Conservation (phyloP, 2,329 filamentous ascomycete species). For the Beauveria medogensis region DNA sequence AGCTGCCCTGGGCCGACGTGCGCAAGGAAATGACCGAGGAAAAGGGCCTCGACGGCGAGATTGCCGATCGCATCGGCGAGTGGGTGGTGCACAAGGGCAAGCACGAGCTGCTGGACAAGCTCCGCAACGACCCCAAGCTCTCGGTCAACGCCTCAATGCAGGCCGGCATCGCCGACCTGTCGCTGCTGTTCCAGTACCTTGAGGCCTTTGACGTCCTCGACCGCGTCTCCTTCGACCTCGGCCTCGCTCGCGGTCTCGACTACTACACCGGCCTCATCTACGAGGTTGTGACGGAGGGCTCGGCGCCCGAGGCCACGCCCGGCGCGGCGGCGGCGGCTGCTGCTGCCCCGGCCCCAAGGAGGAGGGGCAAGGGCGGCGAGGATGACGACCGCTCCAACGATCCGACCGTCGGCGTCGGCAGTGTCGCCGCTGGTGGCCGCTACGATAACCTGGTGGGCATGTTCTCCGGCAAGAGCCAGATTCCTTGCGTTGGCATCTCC, state of each 20-base stretch:
- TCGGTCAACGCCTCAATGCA: conserved; percentile 66
- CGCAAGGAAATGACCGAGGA: conserved; percentile 89
- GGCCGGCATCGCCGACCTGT: conserved; percentile 73
- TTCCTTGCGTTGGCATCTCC: conserved; percentile 61
- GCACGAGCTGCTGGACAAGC: conserved; percentile 62
- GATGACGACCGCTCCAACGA: conserved; percentile 65
- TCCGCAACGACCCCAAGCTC: conserved; percentile 61
- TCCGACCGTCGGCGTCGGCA: conserved; percentile 76
- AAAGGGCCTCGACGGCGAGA: conserved; percentile 67
- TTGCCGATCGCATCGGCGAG: conserved; percentile 81
- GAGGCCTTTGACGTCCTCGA: conserved; percentile 66
- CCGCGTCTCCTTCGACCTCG: conserved; percentile 80
- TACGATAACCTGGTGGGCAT: conserved; percentile 93
- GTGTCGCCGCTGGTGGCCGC: conserved; percentile 79
- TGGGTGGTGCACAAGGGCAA: conserved; percentile 74
- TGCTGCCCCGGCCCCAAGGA: conserved; percentile 35
- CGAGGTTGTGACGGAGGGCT: conserved; percentile 78
- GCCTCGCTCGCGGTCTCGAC: conserved; percentile 82
- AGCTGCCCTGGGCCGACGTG: conserved; percentile 83
- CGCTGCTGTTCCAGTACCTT: conserved; percentile 72
- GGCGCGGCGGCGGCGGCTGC: conserved; percentile 24
- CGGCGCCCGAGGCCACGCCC: conserved; percentile 43
- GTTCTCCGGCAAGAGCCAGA: conserved; percentile 78
- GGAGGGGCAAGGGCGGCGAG: conserved; percentile 45
- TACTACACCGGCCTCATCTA: conserved; percentile 90